Percentiles rank a stretch among this genome's conserved stretches.
phyloP scores from a whole-genome alignment of 2,329 filamentous ascomycete genomes.

The Aureobasidium lini region DNA sequence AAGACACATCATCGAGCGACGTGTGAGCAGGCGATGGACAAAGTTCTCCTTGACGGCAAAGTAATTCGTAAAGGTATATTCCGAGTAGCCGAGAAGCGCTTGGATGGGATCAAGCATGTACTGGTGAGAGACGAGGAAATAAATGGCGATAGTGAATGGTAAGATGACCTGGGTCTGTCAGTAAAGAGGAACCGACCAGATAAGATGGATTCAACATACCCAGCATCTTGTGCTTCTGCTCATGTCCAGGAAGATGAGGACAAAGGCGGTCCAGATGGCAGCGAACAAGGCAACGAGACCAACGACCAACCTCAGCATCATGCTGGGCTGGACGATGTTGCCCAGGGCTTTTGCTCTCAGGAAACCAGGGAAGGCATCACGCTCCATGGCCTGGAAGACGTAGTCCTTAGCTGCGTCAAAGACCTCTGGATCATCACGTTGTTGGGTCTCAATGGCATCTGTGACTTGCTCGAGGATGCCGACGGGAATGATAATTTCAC shows the following conservation, averaged over 20 bases:
- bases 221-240: conserved; percentile 69
- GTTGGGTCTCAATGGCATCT: conserved; percentile 78
- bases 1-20: conserved; percentile 75
- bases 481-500: conserved; percentile 88
- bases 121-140: conserved; percentile 83
- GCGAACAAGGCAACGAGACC: conserved; percentile 82
- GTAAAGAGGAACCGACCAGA: background rate
- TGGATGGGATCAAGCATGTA: conserved; percentile 91
- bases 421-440: conserved; percentile 90
- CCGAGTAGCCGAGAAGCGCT: conserved; percentile 81
- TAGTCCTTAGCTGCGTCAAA: conserved; percentile 98
- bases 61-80: conserved; percentile 94
- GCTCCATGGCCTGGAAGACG: conserved; percentile 98
- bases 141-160: conserved; percentile 85
- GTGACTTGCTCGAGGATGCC: conserved; percentile 82
- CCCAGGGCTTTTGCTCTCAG: conserved; percentile 89
- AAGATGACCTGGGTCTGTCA: conserved; percentile 57
- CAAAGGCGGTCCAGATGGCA: conserved; percentile 88
- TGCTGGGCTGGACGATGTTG: conserved; percentile 86
- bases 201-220: conserved; percentile 48
- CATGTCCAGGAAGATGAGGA: conserved; percentile 84
- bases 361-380: conserved; percentile 97
- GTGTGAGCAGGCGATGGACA: conserved; percentile 75
- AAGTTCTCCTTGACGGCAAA: conserved; percentile 83
- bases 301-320: conserved; percentile 76